Evolutionary conservation across 441 rosid genomes (phyloP).

Genomic region (Geranium incanum): DNA sequence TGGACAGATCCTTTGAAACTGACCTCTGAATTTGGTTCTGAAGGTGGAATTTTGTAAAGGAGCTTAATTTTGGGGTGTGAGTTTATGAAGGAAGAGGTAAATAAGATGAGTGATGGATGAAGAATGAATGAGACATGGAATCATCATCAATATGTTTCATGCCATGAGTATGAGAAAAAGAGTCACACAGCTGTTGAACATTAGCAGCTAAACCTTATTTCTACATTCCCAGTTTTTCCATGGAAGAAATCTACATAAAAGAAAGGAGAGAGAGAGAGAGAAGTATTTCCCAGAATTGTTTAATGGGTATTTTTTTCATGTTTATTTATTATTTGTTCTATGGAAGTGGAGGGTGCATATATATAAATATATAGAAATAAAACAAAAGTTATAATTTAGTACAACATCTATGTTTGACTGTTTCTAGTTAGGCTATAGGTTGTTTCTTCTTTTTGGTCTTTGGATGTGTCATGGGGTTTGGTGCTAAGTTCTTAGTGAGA

Average conservation of each 20-base stretch:
- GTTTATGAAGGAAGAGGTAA: conserved; percentile 17
- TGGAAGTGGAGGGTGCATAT: neutral
- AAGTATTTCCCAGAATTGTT: neutral
- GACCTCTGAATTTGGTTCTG: conserved; percentile 20
- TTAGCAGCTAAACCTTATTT: conserved; percentile 29
- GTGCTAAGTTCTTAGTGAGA: neutral
- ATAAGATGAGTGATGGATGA: conserved; percentile 31
- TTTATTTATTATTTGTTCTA: neutral
- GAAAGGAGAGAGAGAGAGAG: neutral
- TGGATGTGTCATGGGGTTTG: neutral
- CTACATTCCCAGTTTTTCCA: neutral
- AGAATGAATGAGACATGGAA: conserved; percentile 11
- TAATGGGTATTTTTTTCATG: neutral
- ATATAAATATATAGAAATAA: neutral
- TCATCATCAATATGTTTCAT: conserved; percentile 23
- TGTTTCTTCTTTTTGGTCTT: neutral
- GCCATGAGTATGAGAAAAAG: conserved; percentile 26
- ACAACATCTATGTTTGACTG: neutral
- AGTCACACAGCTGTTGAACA: conserved; percentile 44
- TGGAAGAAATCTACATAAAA: neutral
- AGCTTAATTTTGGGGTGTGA: conserved; percentile 20
- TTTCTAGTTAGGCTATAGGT: too few relatives aligned
- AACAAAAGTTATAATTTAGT: neutral
- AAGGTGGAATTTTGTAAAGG: neutral
- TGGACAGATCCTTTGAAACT: conserved; percentile 32